Evolutionary conservation across 1,284 basidiomycete species (phyloP), one percentile per base, ranked within the genome.

Genomic region (Microbotryum silenes-acaulis): DNA sequence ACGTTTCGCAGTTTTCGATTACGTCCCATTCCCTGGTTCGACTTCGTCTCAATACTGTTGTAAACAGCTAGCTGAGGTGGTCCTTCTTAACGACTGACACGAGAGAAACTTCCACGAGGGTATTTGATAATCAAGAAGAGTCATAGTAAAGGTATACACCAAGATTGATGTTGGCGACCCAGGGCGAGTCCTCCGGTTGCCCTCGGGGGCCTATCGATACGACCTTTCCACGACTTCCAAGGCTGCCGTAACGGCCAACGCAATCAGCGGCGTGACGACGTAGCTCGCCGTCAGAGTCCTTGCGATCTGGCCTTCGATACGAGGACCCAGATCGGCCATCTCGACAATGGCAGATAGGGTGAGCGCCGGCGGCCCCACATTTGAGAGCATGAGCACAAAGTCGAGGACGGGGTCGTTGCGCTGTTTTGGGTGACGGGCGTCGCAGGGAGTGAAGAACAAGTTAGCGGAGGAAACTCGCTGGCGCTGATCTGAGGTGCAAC

Each of bases 311-410:
- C 72, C 65, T 52, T 72, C 67, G 18, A 65, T 67, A 12, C 66
- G 68, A 42, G 72, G 69, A 21, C 65, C 65, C 8, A 72, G 66
- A 55, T 72, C 64, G 14, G 73, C 67, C 69, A 66, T 70, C 42
- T 68, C 61, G n/a, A 64, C 66, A 54, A 68, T 63, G 27, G 73
- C 74, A 20, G 73, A 72, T 1, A 76, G 65, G 9, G 74, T 75
- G 42, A 76, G 63, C 5, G 75, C 75, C 10, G 75, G 74, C 7
- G 75, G 75, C 0, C 75, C 75, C 33, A 74, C 73, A 46, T 74
- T 72, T 3, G 68, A 66, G 21, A 75, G 63, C 33, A 67, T 70
- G 53, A 76, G 69, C 10, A 72, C 68, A 54, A 76, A 75, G 59
- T 74, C 73, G 64, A 75, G 61, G 33, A 67, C 65, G 2, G 70